Conservation (phyloP, 139 green algal genomes). For the Auxenochlorella pyrenoidosa region DNA sequence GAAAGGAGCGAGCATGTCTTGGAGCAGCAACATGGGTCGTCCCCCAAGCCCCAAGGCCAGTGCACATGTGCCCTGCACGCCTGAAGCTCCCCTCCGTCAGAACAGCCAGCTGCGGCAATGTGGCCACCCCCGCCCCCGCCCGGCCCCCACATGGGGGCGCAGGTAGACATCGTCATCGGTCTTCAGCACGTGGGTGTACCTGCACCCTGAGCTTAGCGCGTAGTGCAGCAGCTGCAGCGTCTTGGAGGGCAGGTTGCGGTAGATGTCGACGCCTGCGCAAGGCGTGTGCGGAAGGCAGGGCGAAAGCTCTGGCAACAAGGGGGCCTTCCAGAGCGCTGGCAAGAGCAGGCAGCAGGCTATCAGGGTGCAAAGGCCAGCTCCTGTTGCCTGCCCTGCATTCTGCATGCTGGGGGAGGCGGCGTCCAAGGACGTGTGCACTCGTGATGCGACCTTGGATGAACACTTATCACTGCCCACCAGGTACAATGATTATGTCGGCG, state of each 20-base stretch:
- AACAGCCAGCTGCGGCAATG: no score
- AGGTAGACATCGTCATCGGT: slow-evolving; percentile 76
- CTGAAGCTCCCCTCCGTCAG: no score
- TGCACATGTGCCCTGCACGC: no score
- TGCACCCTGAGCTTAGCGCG: slow-evolving; percentile 40
- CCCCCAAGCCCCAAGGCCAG: no score
- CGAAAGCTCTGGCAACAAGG: no score
- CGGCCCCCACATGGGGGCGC: slow-evolving; percentile 27
- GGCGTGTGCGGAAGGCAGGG: background rate
- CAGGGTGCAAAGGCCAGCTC: no score
- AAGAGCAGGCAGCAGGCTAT: no score
- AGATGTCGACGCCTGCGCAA: slow-evolving; percentile 37
- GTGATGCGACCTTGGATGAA: background rate
- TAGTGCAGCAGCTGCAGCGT: slow-evolving; percentile 63
- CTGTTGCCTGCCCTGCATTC: no score
- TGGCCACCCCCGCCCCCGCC: no score
- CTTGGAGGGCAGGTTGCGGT: slow-evolving; percentile 67
- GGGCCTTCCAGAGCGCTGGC: no score
- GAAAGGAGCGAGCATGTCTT: background rate
- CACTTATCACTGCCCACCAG: background rate
- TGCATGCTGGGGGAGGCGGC: no score
- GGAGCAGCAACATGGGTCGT: background rate
- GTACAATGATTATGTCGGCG: slow-evolving; percentile 45
- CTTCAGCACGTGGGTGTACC: slow-evolving; percentile 73
- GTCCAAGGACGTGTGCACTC: background rate